A percentile compares a stretch with the other conserved stretches of the same genome.
These are phyloP conservation scores for Flaveria sonorensis DNA, from an alignment of 129 eudicot genomes.

Conservation along the genomic window DNA sequence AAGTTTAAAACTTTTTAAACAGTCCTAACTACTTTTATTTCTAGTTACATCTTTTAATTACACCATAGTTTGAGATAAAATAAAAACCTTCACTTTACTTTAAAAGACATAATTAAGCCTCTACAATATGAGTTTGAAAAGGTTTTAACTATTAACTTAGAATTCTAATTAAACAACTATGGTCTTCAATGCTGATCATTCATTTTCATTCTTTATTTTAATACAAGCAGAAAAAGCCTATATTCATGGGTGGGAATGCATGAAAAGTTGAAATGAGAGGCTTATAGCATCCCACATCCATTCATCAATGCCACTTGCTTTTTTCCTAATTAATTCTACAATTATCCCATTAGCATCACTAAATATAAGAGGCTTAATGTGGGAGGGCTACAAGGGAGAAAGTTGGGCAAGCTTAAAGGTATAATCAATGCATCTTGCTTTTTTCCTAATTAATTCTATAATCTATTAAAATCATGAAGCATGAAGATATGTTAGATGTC, in stretches of 20 bases:
- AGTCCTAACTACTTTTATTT: too few species aligned
- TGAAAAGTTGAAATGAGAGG: constrained; percentile 44
- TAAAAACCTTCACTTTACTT: too few species aligned
- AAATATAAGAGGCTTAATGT: background rate
- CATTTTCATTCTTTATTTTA: constrained; percentile 32
- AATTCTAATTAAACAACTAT: constrained; percentile 17
- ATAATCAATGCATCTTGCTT: too few species aligned
- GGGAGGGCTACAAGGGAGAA: too few species aligned
- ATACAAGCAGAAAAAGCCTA: constrained; percentile 48
- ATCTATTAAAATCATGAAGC: too few species aligned
- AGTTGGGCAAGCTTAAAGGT: too few species aligned
- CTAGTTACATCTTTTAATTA: too few species aligned
- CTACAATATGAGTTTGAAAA: background rate
- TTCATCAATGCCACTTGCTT: constrained; percentile 32
- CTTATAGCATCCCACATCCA: constrained; percentile 40
- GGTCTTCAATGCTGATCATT: constrained; percentile 35
- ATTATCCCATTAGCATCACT: constrained; percentile 33
- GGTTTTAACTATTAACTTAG: constrained; percentile 20
- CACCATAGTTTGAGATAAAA: too few species aligned
- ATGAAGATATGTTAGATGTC: too few species aligned
- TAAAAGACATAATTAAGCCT: too few species aligned
- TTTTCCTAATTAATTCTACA: constrained; percentile 28
- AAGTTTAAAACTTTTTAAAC: too few species aligned
- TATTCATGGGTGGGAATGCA: constrained; percentile 51
- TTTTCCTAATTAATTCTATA: too few species aligned